These are phyloP conservation scores for Russula sp. DNA, from an alignment of 768 basidiomycete species.

Conservation along the genomic window DNA sequence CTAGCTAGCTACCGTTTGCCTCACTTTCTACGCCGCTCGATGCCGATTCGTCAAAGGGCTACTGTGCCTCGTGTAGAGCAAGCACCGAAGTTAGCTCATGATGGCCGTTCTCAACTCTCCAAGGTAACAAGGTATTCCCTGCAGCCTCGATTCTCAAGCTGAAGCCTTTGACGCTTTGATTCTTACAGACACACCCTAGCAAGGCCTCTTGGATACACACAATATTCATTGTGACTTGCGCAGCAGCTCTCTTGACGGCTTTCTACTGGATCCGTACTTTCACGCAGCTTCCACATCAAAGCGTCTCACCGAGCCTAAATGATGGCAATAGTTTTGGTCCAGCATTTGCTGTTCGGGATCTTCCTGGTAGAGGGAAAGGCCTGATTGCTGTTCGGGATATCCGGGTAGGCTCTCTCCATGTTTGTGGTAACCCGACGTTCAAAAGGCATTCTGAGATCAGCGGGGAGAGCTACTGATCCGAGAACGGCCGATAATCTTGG, in stretches of 20 bases:
- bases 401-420: neutral
- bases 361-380: constrained; percentile 19
- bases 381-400: constrained; percentile 11
- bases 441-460: constrained; percentile 25
- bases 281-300: neutral
- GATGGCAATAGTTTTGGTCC: neutral
- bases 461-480: constrained; percentile 53
- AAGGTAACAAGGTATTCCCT: neutral
- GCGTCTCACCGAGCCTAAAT: neutral
- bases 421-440: neutral
- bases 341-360: constrained; percentile 9
- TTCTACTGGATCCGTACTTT: constrained; percentile 1
- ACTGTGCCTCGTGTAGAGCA: neutral
- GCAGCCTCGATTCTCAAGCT: neutral
- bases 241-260: neutral
- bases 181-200: neutral
- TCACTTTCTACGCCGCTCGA: neutral
- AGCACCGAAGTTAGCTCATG: neutral
- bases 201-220: neutral
- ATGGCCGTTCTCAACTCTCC: neutral
- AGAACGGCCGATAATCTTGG: constrained; percentile 47
- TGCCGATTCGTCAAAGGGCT: neutral
- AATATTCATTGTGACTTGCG: neutral
- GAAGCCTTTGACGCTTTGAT: neutral
- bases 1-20: neutral